Evolutionary conservation across 2,329 filamentous ascomycete species (phyloP).

Genomic region (Talaromyces sp.): DNA sequence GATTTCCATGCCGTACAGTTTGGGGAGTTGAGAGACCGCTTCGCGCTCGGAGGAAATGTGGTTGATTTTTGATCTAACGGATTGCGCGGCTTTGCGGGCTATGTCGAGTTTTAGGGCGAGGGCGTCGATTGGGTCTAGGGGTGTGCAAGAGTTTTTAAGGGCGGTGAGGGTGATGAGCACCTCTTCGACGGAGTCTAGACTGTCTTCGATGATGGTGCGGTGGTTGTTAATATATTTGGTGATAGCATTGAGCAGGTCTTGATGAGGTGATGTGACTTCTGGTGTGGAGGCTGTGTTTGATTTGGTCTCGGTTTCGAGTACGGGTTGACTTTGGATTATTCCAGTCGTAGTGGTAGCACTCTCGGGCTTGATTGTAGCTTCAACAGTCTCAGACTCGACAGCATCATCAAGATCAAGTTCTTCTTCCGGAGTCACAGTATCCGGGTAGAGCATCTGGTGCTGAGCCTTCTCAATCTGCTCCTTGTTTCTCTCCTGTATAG

Average conservation of each 20-base stretch:
- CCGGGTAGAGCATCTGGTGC: constrained; percentile 40
- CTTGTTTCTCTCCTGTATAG: constrained; percentile 67
- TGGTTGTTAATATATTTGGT: neutral
- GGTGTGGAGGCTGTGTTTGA: neutral
- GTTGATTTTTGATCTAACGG: neutral
- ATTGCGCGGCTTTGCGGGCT: neutral
- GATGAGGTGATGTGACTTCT: neutral
- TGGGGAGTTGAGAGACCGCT: neutral
- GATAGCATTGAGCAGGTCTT: neutral
- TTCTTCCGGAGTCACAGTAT: constrained; percentile 19
- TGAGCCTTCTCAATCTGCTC: constrained; percentile 68
- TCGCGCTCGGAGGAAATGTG: neutral
- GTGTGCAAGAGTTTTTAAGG: neutral
- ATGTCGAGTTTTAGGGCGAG: neutral
- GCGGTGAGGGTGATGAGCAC: neutral
- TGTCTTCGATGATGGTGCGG: neutral
- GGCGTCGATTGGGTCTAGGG: constrained; percentile 8
- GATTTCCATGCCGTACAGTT: constrained; percentile 67
- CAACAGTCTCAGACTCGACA: neutral
- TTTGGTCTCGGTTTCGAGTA: neutral
- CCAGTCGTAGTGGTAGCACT: neutral
- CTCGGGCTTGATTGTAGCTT: neutral
- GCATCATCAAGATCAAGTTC: constrained; percentile 11
- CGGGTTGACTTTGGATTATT: neutral
- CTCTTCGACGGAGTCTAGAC: neutral